Percentiles rank a stretch among this genome's conserved stretches.
phyloP scores from a whole-genome alignment of 2,329 filamentous ascomycete species.

The Chaetomiaceae sp. region DNA sequence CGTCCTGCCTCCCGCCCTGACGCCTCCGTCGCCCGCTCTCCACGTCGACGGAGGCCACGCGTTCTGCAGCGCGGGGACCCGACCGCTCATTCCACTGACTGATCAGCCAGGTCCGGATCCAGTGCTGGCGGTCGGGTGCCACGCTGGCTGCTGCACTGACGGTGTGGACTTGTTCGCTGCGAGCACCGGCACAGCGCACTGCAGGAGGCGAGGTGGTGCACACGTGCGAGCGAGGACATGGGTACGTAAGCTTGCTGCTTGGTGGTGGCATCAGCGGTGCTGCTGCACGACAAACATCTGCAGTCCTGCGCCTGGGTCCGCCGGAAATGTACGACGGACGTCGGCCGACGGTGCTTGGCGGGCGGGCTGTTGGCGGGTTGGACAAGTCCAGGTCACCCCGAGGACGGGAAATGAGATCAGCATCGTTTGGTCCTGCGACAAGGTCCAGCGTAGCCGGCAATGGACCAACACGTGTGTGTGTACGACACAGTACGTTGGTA shows the following conservation, averaged over 20 bases:
- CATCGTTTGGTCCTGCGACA: neutral
- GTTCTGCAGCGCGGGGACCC: no score
- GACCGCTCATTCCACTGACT: no score
- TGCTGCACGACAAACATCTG: slow-evolving; percentile 3
- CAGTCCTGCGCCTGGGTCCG: slow-evolving; percentile 2
- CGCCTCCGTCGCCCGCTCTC: no score
- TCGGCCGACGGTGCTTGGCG: slow-evolving; percentile 9
- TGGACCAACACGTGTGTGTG: slow-evolving; percentile 3
- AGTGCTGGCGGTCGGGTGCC: no score
- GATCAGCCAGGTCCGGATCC: no score
- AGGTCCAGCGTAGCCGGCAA: no score
- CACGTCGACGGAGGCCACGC: neutral
- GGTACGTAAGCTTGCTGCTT: slow-evolving; percentile 2
- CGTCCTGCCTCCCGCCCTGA: no score
- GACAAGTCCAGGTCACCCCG: neutral
- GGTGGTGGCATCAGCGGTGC: neutral
- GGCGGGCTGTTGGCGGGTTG: neutral
- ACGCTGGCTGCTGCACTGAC: no score
- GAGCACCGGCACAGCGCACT: no score
- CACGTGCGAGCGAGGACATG: neutral
- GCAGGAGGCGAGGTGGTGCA: no score
- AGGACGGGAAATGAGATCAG: slow-evolving; percentile 10
- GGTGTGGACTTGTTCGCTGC: no score
- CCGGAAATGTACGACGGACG: neutral
- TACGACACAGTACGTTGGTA: neutral